These are phyloP conservation scores for Melaleuca quinquenervia DNA, from an alignment of 345 rosid genomes.

Conservation along the genomic window DNA sequence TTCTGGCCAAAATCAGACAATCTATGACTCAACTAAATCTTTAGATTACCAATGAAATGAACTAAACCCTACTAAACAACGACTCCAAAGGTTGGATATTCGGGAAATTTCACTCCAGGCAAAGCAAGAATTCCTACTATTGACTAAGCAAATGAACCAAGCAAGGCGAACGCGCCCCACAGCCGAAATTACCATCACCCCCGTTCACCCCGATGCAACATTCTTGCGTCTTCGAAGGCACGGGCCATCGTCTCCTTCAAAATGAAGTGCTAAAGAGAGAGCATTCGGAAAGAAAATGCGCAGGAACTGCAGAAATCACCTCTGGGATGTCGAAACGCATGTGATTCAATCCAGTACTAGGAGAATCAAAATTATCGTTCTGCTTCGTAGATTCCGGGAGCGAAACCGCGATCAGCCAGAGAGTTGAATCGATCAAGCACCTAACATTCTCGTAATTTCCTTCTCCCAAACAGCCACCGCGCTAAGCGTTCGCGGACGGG, in stretches of 20 bases:
- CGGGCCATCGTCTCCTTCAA: not conserved
- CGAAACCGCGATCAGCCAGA: not conserved
- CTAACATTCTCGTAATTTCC: not conserved
- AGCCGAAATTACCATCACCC: not conserved
- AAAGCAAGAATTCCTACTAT: not conserved
- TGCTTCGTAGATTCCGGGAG: fast-evolving
- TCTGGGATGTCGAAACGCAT: not conserved
- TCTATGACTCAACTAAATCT: not conserved
- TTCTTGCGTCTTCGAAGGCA: not conserved
- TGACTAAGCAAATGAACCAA: not conserved
- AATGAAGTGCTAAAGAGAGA: not conserved
- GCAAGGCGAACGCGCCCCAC: not conserved
- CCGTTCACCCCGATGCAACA: not conserved
- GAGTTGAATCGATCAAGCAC: not conserved
- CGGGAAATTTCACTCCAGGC: not conserved
- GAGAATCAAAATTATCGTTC: not conserved
- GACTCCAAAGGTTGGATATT: not conserved
- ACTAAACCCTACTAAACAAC: not conserved
- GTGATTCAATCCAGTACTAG: not conserved
- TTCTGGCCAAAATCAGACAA: not conserved
- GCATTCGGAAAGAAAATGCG: not conserved
- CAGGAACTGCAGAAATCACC: not conserved
- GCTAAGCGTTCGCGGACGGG: not conserved
- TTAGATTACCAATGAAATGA: not conserved
- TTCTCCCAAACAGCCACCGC: not conserved